Base-by-base conservation (phyloP, 805 yeast species). In the Teunomyces kruisii region DNA sequence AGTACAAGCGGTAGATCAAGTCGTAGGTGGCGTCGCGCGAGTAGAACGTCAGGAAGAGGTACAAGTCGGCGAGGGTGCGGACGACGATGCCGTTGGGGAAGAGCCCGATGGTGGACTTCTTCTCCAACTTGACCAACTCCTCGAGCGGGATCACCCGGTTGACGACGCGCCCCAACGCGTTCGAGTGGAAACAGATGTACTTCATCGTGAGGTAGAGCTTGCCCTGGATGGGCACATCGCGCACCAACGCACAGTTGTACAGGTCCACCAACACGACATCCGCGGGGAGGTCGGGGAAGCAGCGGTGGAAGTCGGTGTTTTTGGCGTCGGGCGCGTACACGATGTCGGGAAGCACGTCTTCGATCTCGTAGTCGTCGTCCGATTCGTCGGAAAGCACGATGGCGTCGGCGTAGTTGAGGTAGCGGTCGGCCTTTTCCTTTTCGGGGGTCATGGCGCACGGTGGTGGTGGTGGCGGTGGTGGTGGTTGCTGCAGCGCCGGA, bases 41-140 rank as follows among this genome's bases (percentile, higher is more conserved):
- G 4, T 88, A 70, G 57, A 92, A 90, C 44, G 96, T 88, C n/a
- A 96, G 97, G 72, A 92, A 91, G 15, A 81, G 80, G 55, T 88
- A 87, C 49, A 79, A 80, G 2, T 75, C 78, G 64, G 72, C 78
- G 31, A 67, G 71, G 0, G 94, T 86, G 53, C 82, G 84, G 19
- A 89, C 73, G 39, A 76, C 74, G 50, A 85, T 76, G 1, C 86
- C 88, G 57, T 84, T 85, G 4, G 89, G 89, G 48, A 85, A 82
- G 13, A 85, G 67, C 0, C 81, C 83, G 0, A 83, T 86, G 0
- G 89, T 84, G 13, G 79, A 74, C 58, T 75, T 79, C 59, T 84
- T 84, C 49, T 81, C 85, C 14, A 85, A 72, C 52, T 79, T 81
- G 28, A 82, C 74, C 15, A 85, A 79, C 51, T 84, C 87, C 44